Percentiles rank a stretch among this genome's conserved stretches.
Evolutionary conservation across 2,329 filamentous ascomycete species (phyloP).

Genomic region (Tolypocladium pustulatum): DNA sequence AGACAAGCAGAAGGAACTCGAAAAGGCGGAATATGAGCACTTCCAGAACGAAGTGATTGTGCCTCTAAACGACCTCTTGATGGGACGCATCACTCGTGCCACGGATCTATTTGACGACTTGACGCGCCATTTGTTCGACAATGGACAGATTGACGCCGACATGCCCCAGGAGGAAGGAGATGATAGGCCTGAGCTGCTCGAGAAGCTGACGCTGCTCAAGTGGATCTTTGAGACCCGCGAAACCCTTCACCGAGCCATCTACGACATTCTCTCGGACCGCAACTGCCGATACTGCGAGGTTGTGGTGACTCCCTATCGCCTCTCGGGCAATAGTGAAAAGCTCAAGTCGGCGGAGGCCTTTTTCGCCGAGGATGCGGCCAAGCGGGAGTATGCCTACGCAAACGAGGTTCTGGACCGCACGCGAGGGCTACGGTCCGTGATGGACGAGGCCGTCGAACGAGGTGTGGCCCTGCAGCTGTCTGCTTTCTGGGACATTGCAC

Average conservation of each 20-base stretch:
- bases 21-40: slow-evolving; percentile 71
- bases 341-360: slow-evolving; percentile 69
- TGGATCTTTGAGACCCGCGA: slow-evolving; percentile 97
- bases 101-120: slow-evolving; percentile 71
- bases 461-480: slow-evolving; percentile 87
- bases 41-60: slow-evolving; percentile 79
- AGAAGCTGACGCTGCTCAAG: slow-evolving; percentile 89
- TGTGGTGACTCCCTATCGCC: slow-evolving; percentile 68
- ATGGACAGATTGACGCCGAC: slow-evolving; percentile 55
- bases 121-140: slow-evolving; percentile 59
- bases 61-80: slow-evolving; percentile 72
- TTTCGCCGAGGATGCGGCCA: slow-evolving; percentile 67
- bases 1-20: slow-evolving; percentile 57
- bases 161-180: slow-evolving; percentile 91
- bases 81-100: slow-evolving; percentile 61
- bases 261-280: slow-evolving; percentile 73
- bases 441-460: slow-evolving; percentile 75
- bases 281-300: slow-evolving; percentile 81
- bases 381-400: slow-evolving; percentile 61
- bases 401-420: slow-evolving; percentile 62
- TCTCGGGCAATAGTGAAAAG: slow-evolving; percentile 69
- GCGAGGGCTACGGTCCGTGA: slow-evolving; percentile 64
- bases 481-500: slow-evolving; percentile 97
- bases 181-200: slow-evolving; percentile 83
- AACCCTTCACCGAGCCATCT: slow-evolving; percentile 71